These are phyloP conservation scores for Yueomyces sp. DNA, from an alignment of 1,139 yeast genomes.

Conservation along the genomic window DNA sequence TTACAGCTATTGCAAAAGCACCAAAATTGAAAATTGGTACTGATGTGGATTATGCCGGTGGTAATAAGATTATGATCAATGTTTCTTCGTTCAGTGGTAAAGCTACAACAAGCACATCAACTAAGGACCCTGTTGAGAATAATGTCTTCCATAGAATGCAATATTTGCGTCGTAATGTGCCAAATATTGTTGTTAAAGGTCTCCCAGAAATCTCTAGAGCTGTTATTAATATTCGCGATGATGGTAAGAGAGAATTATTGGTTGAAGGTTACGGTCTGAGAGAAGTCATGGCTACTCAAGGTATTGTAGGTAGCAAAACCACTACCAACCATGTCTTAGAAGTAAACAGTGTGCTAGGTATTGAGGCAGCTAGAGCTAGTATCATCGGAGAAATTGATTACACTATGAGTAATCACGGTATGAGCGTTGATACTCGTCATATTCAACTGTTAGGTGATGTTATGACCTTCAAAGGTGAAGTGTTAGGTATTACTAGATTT, in stretches of 20 bases:
- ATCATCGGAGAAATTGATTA: constrained; percentile 91
- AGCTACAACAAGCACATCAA: constrained; percentile 28
- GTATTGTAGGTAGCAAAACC: constrained; percentile 82
- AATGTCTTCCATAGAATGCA: constrained; percentile 83
- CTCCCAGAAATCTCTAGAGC: constrained; percentile 86
- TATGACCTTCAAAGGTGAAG: constrained; percentile 98
- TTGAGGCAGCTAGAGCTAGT: constrained; percentile 92
- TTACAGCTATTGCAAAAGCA: constrained; percentile 67
- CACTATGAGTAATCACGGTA: constrained; percentile 98
- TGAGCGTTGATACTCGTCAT: constrained; percentile 99
- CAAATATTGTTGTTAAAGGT: constrained; percentile 86
- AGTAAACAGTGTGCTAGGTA: constrained; percentile 81
- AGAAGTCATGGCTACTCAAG: constrained; percentile 96
- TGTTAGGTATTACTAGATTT: constrained; percentile 92
- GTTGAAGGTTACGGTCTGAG: constrained; percentile 97
- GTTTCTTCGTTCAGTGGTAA: constrained; percentile 46
- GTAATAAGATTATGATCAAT: constrained; percentile 61
- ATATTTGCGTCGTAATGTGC: constrained; percentile 72
- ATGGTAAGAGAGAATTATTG: constrained; percentile 73
- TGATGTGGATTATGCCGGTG: constrained; percentile 59
- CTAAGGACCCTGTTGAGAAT: constrained; percentile 37
- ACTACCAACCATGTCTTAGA: constrained; percentile 87
- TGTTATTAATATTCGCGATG: constrained; percentile 81
- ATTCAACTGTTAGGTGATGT: constrained; percentile 95
- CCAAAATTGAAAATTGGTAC: constrained; percentile 78